Evolutionary conservation across 2,329 filamentous ascomycete species (phyloP).

Genomic region (Ophiostoma sp.): DNA sequence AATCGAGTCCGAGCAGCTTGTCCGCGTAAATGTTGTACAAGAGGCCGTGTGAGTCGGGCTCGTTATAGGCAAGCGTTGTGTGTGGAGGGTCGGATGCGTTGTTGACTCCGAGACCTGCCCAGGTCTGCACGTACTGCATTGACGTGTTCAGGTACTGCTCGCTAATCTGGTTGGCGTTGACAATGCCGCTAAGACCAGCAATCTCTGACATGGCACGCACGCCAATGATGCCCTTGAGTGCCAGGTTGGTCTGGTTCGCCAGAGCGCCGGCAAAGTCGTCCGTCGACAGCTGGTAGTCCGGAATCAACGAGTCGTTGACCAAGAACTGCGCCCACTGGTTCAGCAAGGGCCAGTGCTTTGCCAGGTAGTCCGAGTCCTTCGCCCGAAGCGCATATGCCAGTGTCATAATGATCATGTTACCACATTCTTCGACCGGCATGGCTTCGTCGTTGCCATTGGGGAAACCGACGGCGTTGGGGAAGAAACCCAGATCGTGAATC

Average conservation of each 20-base stretch:
- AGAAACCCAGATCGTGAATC: conserved; percentile 74
- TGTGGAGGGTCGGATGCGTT: conserved; percentile 61
- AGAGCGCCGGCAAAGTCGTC: conserved; percentile 73
- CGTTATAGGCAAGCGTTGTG: conserved; percentile 76
- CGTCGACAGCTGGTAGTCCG: conserved; percentile 71
- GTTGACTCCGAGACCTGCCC: conserved; percentile 71
- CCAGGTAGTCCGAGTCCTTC: conserved; percentile 46
- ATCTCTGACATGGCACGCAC: conserved; percentile 76
- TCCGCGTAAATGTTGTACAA: conserved; percentile 86
- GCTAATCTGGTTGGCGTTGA: conserved; percentile 37
- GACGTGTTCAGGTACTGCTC: conserved; percentile 26
- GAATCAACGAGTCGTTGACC: conserved; percentile 67
- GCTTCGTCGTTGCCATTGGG: conserved; percentile 67
- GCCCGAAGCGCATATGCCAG: conserved; percentile 58
- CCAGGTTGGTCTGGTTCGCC: conserved; percentile 71
- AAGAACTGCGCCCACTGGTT: conserved; percentile 73
- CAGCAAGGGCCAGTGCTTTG: conserved; percentile 68
- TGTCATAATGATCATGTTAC: conserved; percentile 71
- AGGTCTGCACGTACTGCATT: conserved; percentile 67
- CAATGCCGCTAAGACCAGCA: conserved; percentile 59
- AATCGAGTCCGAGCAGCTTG: conserved; percentile 70
- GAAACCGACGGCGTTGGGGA: conserved; percentile 71
- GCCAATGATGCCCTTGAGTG: conserved; percentile 75
- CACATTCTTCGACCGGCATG: conserved; percentile 72
- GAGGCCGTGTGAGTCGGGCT: conserved; percentile 52